A percentile compares a stretch with the other conserved stretches of the same genome.
Conservation (phyloP, 257 asterid genomes). For the Solanum microdontum region DNA sequence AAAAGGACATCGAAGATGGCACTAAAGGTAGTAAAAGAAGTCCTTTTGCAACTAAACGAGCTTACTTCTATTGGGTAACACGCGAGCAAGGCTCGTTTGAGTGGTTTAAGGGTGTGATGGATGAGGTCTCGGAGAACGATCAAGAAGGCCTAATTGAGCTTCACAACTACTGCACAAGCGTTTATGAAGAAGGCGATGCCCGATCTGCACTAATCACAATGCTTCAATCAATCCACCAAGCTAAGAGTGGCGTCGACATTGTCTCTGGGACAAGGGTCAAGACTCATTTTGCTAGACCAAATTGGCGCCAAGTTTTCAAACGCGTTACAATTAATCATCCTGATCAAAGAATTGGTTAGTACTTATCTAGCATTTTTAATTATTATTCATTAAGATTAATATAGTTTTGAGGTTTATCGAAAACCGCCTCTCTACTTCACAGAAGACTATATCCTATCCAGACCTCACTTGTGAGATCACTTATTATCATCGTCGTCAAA, state of each 20-base stretch:
- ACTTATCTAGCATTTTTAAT: slow-evolving; percentile 1
- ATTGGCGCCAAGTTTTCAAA: slow-evolving; percentile 60
- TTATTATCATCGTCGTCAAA: neutral
- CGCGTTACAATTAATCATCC: slow-evolving; percentile 53
- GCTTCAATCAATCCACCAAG: slow-evolving; percentile 62
- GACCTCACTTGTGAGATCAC: neutral
- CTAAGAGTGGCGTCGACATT: slow-evolving; percentile 58
- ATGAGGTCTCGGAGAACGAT: slow-evolving; percentile 55
- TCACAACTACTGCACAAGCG: slow-evolving; percentile 70
- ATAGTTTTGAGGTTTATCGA: neutral
- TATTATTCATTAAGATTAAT: neutral
- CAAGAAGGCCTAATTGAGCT: slow-evolving; percentile 48
- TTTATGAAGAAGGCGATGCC: slow-evolving; percentile 71
- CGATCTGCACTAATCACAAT: slow-evolving; percentile 63
- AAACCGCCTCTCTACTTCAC: neutral
- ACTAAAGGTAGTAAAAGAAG: neutral
- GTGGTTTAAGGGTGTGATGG: slow-evolving; percentile 74
- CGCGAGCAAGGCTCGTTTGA: slow-evolving; percentile 71
- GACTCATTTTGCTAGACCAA: slow-evolving; percentile 61
- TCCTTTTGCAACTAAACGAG: slow-evolving; percentile 29
- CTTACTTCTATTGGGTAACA: slow-evolving; percentile 79
- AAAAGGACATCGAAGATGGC: neutral
- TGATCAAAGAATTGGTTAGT: slow-evolving; percentile 48
- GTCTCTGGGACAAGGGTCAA: slow-evolving; percentile 56
- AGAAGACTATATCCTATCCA: neutral